These are phyloP conservation scores for Phytopythium sindhum DNA, from an alignment of 352 stramenopile species.

Conservation along the genomic window DNA sequence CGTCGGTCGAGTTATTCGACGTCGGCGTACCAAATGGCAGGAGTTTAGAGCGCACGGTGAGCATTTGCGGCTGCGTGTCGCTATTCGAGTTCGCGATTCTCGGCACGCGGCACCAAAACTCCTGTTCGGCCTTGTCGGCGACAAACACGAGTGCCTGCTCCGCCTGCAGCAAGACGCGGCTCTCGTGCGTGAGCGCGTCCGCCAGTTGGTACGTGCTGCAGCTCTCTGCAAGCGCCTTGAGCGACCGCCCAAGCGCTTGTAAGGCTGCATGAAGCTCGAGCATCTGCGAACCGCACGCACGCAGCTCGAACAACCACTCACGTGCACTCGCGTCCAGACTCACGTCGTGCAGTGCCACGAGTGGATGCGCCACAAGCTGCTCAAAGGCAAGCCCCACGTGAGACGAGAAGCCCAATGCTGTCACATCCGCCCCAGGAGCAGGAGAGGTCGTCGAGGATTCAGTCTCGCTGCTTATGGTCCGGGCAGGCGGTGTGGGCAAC, in stretches of 20 bases:
- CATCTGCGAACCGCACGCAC: constrained; percentile 46
- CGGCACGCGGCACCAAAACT: constrained; percentile 72
- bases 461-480: neutral
- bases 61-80: constrained; percentile 15
- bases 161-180: constrained; percentile 37
- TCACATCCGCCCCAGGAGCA: neutral
- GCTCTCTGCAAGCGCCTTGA: constrained; percentile 53
- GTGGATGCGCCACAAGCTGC: constrained; percentile 46
- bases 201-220: constrained; percentile 58
- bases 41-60: constrained; percentile 42
- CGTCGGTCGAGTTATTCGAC: neutral
- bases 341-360: constrained; percentile 47
- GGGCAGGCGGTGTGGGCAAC: constrained; percentile 20
- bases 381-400: constrained; percentile 60
- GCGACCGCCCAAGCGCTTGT: constrained; percentile 47
- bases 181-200: constrained; percentile 46
- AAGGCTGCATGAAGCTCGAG: constrained; percentile 56
- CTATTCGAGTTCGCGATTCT: constrained; percentile 7
- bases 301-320: constrained; percentile 64
- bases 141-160: constrained; percentile 71
- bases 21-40: constrained; percentile 15
- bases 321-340: constrained; percentile 49
- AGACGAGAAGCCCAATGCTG: constrained; percentile 31
- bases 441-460: constrained; percentile 3
- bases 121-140: constrained; percentile 63